Conservation (phyloP, 2,329 filamentous ascomycete species). For the Stagonosporopsis rhizophila region DNA sequence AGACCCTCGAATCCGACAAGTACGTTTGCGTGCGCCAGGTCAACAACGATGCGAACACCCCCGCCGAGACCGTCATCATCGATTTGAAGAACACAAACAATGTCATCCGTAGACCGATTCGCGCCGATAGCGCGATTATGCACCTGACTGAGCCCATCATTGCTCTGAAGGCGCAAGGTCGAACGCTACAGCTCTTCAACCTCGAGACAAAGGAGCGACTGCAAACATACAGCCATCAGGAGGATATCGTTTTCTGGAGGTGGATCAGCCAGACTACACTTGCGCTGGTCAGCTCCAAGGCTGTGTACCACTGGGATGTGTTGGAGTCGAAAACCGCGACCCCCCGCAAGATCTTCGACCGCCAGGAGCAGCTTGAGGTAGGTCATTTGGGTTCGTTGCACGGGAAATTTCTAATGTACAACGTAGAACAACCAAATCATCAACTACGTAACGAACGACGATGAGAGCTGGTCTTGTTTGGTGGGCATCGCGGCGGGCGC, state of each 20-base stretch:
- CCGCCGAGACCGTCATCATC: slow-evolving; percentile 94
- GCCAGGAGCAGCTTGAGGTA: slow-evolving; percentile 87
- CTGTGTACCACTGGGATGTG: slow-evolving; percentile 98
- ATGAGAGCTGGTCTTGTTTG: slow-evolving; percentile 98
- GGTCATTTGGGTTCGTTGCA: slow-evolving; percentile 38
- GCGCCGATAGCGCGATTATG: slow-evolving; percentile 99
- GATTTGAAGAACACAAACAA: slow-evolving; percentile 98
- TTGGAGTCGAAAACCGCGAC: slow-evolving; percentile 83
- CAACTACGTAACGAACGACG: slow-evolving; percentile 95
- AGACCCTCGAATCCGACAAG: slow-evolving; percentile 98
- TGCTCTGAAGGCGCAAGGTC: slow-evolving; percentile 90
- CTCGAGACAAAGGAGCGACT: slow-evolving; percentile 91
- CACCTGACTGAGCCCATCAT: slow-evolving; percentile 97
- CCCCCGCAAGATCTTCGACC: slow-evolving; percentile 86
- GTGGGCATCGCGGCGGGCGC: slow-evolving; percentile 95
- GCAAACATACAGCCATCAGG: slow-evolving; percentile 94
- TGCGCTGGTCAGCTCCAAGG: slow-evolving; percentile 87
- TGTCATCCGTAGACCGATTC: slow-evolving; percentile 92
- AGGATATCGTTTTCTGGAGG: slow-evolving; percentile 99
- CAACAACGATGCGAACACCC: slow-evolving; percentile 75
- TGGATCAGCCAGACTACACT: slow-evolving; percentile 93
- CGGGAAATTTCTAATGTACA: slow-evolving; percentile 12
- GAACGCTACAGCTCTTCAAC: slow-evolving; percentile 98
- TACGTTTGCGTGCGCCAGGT: slow-evolving; percentile 97
- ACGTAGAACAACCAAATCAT: slow-evolving; percentile 93